Evolutionary conservation across 2,329 filamentous ascomycete genomes (phyloP), one percentile per base, ranked within the genome.

Genomic region (Neoarthrinium moseri): DNA sequence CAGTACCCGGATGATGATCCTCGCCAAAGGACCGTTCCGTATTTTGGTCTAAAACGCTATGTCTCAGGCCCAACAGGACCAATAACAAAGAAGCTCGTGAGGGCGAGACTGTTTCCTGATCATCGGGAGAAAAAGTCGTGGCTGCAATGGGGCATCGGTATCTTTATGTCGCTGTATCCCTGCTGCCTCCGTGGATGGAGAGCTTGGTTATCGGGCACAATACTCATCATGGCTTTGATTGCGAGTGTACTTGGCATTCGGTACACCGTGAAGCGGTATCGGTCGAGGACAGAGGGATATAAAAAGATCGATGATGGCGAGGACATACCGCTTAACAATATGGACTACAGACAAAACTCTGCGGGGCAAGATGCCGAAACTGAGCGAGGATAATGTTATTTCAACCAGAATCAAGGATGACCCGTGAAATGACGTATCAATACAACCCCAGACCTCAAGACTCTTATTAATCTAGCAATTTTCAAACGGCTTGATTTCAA

Each of bases 1-100:
- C 38, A 41, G 24, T 41, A 41, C 17, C 15, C 38, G 11, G 26
- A 41, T n/a, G 26, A 29, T 11, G 38, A 41, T 21, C 38, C 38
- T 2, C 38, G 38, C 3, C 38, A 41, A n/a, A 41, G 20, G 24
- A 32, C 38, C 8, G 38, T 41, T 10, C 38, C 38, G 24, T 30
- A 29, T 15, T 41, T 41, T 10, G 38, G 38, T 11, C 17, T 41
- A 11, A 30, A 30, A 17, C 38, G 38, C 15, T 41, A 22, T 13
- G 38, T 41, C 22, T 27, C 38, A 13, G 38, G 38, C 4, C 38
- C 38, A 11, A 41, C 38, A 6, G 38, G 38, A 6, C 38, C 38
- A 10, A 15, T 41, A 12, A 22, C 23, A 11, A 41, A 41, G n/a
- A 23, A 41, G 15, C 38, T 41, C 6, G 38, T 41, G 38, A 29